Evolutionary conservation across 1,284 basidiomycete genomes (phyloP).

Genomic region (Cryptococcus sp.): DNA sequence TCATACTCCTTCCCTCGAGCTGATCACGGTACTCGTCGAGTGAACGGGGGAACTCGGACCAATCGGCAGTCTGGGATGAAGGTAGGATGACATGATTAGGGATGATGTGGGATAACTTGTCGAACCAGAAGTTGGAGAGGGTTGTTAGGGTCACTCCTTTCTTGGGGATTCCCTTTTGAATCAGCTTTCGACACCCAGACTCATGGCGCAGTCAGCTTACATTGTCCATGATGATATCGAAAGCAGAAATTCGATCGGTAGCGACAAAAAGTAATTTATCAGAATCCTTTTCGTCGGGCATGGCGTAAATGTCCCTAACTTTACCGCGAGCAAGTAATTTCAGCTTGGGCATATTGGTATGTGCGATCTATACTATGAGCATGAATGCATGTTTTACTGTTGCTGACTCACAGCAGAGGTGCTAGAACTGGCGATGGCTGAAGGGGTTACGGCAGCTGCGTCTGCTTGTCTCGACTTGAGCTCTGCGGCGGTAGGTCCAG

Average conservation of each 20-base stretch:
- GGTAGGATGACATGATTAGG: conserved; percentile 83
- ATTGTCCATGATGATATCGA: conserved; percentile 89
- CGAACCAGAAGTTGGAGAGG: conserved; percentile 94
- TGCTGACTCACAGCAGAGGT: not conserved
- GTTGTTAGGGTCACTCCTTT: conserved; percentile 88
- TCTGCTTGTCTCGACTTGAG: conserved; percentile 3
- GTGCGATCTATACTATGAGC: conserved; percentile 19
- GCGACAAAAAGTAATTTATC: conserved; percentile 84
- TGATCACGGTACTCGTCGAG: conserved; percentile 57
- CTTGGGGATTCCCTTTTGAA: conserved; percentile 76
- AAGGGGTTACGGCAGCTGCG: conserved; percentile 4
- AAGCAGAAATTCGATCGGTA: conserved; percentile 92
- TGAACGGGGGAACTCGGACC: conserved; percentile 65
- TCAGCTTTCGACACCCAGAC: conserved; percentile 12
- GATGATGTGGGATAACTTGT: conserved; percentile 69
- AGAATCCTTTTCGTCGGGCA: conserved; percentile 55
- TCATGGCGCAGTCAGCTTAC: conserved; percentile 59
- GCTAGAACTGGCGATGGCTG: conserved; percentile 1
- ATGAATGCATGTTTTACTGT: not conserved
- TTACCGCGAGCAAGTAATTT: conserved; percentile 77
- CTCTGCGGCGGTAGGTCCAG: conserved; percentile 1
- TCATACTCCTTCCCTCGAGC: conserved; percentile 81
- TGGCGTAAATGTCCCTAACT: conserved; percentile 83
- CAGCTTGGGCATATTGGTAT: conserved; percentile 51
- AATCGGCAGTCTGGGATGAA: conserved; percentile 48